Conservation (phyloP, 208 protist species). For the Acanthamoeba castellanii region DNA sequence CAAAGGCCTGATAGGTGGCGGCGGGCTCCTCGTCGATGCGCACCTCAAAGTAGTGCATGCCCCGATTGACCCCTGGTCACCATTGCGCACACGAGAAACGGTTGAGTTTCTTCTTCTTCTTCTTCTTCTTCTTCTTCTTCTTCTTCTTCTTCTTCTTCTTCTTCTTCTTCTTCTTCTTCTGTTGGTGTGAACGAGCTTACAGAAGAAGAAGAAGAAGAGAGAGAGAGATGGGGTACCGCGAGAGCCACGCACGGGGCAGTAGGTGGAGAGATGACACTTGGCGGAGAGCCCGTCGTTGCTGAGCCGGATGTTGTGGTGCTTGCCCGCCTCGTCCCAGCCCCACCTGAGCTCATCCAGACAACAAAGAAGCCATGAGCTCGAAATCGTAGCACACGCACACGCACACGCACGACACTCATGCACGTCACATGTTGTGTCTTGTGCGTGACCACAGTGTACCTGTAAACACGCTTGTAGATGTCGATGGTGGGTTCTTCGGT, state of each 20-base stretch:
- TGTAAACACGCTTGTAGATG: conserved; percentile 25
- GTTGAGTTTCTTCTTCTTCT: not conserved
- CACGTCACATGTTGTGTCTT: too few relatives aligned
- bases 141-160: too few relatives aligned
- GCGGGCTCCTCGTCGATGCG: conserved; percentile 17
- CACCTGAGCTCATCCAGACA: not conserved
- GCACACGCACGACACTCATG: too few relatives aligned
- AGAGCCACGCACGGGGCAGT: not conserved
- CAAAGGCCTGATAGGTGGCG: conserved; percentile 47
- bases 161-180: too few relatives aligned
- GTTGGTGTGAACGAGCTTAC: too few relatives aligned
- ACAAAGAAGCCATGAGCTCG: not conserved
- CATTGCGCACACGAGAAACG: not conserved
- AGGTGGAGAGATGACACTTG: conserved; percentile 32
- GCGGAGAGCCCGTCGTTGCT: conserved; percentile 33
- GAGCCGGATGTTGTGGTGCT: not conserved
- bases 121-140: too few relatives aligned
- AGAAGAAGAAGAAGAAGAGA: too few relatives aligned
- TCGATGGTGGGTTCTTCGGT: not conserved
- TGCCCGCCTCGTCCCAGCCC: not conserved
- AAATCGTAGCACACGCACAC: too few relatives aligned
- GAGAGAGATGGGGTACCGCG: not conserved
- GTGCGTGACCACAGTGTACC: too few relatives aligned
- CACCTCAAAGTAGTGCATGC: conserved; percentile 53
- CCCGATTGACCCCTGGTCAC: not conserved